These are phyloP conservation scores for Xylaria sp. DNA, from an alignment of 2,329 filamentous ascomycete genomes.

Conservation along the genomic window DNA sequence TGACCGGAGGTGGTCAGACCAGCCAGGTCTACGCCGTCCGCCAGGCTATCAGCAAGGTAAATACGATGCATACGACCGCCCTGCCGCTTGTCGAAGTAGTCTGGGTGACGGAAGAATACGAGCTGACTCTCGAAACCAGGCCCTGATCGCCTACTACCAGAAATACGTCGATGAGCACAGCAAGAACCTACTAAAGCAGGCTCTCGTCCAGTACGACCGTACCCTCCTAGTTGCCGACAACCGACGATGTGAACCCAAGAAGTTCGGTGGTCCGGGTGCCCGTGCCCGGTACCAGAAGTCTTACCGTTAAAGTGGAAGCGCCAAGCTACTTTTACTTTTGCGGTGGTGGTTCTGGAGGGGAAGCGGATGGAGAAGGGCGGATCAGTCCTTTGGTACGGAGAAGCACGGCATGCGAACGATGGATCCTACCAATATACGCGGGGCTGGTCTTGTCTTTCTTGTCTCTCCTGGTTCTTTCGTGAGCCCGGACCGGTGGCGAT, in stretches of 20 bases:
- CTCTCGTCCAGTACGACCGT: slow-evolving; percentile 93
- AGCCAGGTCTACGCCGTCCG: slow-evolving; percentile 88
- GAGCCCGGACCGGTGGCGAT: slow-evolving; percentile 45
- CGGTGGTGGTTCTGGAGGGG: slow-evolving; percentile 39
- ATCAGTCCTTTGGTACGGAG: slow-evolving; percentile 50
- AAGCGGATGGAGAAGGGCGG: slow-evolving; percentile 38
- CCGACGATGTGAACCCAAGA: slow-evolving; percentile 99
- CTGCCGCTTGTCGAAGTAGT: neutral
- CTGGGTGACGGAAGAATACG: neutral
- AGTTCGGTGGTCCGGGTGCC: slow-evolving; percentile 93
- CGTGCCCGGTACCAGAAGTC: slow-evolving; percentile 98
- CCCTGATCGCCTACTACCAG: slow-evolving; percentile 97
- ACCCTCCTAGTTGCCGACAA: slow-evolving; percentile 99
- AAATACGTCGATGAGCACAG: slow-evolving; percentile 99
- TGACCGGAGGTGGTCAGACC: slow-evolving; percentile 90
- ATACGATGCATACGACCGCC: slow-evolving; percentile 1
- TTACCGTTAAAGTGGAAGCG: slow-evolving; percentile 79
- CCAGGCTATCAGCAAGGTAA: slow-evolving; percentile 86
- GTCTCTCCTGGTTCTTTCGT: slow-evolving; percentile 39
- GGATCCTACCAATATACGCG: slow-evolving; percentile 36
- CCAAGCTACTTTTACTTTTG: slow-evolving; percentile 35
- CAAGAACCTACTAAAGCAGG: slow-evolving; percentile 99
- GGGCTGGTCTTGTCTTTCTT: slow-evolving; percentile 38
- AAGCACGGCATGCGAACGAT: slow-evolving; percentile 42
- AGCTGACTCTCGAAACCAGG: slow-evolving; percentile 22